Percentiles rank a stretch among this genome's conserved stretches.
Conservation (phyloP, 2,329 filamentous ascomycete genomes). For the Zasmidium citrigriseum region DNA sequence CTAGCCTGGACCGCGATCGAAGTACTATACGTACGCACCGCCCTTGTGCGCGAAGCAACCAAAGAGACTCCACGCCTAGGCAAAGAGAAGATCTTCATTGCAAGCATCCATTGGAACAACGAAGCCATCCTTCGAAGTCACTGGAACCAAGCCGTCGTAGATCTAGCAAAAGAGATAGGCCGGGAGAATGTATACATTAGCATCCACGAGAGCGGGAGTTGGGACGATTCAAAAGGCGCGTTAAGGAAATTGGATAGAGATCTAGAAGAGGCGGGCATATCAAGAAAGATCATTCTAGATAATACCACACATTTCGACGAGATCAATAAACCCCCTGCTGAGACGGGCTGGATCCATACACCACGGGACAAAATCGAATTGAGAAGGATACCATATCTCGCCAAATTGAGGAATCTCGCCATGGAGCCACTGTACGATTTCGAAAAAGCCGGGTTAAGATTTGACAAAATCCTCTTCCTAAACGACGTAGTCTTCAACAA, state of each 20-base stretch:
- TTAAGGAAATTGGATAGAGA: constrained; percentile 58
- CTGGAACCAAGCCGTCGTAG: constrained; percentile 64
- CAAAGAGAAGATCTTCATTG: constrained; percentile 60
- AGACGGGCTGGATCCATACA: constrained; percentile 65
- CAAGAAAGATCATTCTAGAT: constrained; percentile 59
- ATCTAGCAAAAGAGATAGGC: constrained; percentile 59
- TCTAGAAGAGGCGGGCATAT: constrained; percentile 55
- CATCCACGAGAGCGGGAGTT: constrained; percentile 69
- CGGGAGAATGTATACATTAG: constrained; percentile 67
- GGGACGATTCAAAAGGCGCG: constrained; percentile 66
- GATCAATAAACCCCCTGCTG: constrained; percentile 47
- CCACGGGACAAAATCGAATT: constrained; percentile 55
- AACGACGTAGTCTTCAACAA: constrained; percentile 65
- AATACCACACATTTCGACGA: constrained; percentile 61
- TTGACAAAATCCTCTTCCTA: constrained; percentile 63
- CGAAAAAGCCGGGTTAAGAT: constrained; percentile 47
- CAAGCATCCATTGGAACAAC: constrained; percentile 69
- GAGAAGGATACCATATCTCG: constrained; percentile 69
- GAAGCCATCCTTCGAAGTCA: constrained; percentile 60
- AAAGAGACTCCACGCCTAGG: constrained; percentile 18
- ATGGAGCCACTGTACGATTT: constrained; percentile 60
- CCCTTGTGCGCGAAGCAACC: constrained; percentile 16
- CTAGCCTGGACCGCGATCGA: constrained; percentile 26
- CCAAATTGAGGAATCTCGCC: constrained; percentile 64
- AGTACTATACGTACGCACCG: constrained; percentile 20